A percentile compares a stretch with the other conserved stretches of the same genome.
phyloP scores from a whole-genome alignment of 192 early-diverging fungal species.

The Borealophlyctis nickersoniae region DNA sequence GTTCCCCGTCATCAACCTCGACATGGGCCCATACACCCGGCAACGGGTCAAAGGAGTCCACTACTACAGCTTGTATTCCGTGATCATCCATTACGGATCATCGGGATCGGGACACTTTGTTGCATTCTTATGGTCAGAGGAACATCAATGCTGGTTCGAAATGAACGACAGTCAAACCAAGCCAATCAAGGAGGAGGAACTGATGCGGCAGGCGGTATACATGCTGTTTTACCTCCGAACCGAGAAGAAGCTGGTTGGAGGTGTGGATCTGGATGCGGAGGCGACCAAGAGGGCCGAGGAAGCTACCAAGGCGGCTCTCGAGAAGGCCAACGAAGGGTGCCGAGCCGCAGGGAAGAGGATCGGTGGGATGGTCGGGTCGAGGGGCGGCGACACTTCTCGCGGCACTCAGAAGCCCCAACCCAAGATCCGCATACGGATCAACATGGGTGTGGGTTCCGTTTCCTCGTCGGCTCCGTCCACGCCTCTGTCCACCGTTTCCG shows the following conservation, averaged over 20 bases:
- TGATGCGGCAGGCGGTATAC: slow-evolving; percentile 14
- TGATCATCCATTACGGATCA: slow-evolving; percentile 23
- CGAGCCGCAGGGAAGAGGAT: too few species aligned
- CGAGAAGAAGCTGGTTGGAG: not conserved
- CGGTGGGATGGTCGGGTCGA: too few species aligned
- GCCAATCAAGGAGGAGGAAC: not conserved
- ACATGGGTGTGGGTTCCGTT: too few species aligned
- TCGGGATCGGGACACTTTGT: slow-evolving; percentile 24
- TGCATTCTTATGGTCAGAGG: slow-evolving; percentile 7
- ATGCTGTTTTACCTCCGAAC: slow-evolving; percentile 29
- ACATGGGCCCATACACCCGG: slow-evolving; percentile 8
- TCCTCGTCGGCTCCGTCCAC: too few species aligned
- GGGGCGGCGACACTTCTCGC: too few species aligned
- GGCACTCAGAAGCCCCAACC: too few species aligned
- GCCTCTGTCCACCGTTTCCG: too few species aligned
- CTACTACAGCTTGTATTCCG: slow-evolving; percentile 19
- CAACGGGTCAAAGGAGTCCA: not conserved
- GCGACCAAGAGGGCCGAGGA: too few species aligned
- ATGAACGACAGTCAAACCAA: slow-evolving; percentile 16
- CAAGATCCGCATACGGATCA: too few species aligned
- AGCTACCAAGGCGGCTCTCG: too few species aligned
- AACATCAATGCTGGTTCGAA: slow-evolving; percentile 28
- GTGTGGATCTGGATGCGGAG: not conserved
- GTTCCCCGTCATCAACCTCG: slow-evolving; percentile 16
- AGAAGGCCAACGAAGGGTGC: too few species aligned